phyloP scores from a whole-genome alignment of 352 stramenopile species.

The Pythium chondricola region DNA sequence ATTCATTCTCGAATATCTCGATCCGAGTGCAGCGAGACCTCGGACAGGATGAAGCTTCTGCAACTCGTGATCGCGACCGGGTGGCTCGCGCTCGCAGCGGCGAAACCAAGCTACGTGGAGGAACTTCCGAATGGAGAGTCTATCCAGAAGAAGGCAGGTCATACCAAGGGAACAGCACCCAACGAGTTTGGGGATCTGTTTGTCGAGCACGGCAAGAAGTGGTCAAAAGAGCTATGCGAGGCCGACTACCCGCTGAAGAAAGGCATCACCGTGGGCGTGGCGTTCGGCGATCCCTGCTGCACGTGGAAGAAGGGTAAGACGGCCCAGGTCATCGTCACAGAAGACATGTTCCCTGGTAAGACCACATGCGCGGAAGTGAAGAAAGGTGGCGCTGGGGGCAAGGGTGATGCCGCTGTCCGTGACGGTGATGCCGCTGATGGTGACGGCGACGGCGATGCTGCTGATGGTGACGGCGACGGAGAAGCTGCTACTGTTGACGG shows the following conservation, averaged over 20 bases:
- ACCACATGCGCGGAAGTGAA: not conserved
- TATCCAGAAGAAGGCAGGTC: too few species aligned
- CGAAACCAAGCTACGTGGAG: not conserved
- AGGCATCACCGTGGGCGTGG: slow-evolving; percentile 1
- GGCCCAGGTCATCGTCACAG: not conserved
- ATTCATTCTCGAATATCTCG: too few species aligned
- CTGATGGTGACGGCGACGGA: not conserved
- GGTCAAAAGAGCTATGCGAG: not conserved
- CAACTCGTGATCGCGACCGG: too few species aligned
- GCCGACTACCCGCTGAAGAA: not conserved
- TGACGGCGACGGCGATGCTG: not conserved
- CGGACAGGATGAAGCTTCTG: too few species aligned
- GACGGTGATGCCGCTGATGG: not conserved
- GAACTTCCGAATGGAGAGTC: not conserved
- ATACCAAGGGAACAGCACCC: too few species aligned
- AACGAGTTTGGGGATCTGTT: not conserved
- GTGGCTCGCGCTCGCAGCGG: too few species aligned
- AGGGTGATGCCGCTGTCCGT: not conserved
- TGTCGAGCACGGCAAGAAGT: not conserved
- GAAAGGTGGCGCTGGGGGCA: not conserved
- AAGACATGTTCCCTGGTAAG: not conserved
- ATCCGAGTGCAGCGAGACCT: too few species aligned
- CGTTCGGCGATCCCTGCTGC: slow-evolving; percentile 1
- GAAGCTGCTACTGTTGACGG: not conserved
- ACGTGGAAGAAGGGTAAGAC: slow-evolving; percentile 2